These are phyloP conservation scores for Salix koriyanagi DNA, from an alignment of 345 rosid species.

Conservation along the genomic window DNA sequence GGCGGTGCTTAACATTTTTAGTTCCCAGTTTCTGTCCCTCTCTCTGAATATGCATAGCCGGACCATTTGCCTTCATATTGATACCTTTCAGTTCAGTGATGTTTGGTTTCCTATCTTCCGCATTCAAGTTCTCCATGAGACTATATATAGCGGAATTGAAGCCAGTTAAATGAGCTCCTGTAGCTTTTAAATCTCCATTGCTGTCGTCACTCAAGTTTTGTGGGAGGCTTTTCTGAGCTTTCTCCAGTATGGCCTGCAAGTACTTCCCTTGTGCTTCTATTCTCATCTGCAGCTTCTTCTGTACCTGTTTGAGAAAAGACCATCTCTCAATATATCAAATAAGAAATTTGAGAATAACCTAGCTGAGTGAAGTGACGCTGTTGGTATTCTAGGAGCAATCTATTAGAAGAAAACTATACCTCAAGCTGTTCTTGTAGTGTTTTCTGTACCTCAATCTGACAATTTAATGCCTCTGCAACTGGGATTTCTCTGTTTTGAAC, in stretches of 20 bases:
- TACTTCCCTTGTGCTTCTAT: conserved; percentile 87
- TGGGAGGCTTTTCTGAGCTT: conserved; percentile 61
- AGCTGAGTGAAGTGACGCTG: neutral
- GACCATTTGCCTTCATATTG: conserved; percentile 7
- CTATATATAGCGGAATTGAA: conserved; percentile 47
- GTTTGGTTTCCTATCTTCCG: conserved; percentile 23
- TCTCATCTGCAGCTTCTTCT: conserved; percentile 68
- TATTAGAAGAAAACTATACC: conserved; percentile 28
- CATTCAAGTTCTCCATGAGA: conserved; percentile 31
- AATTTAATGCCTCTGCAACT: conserved; percentile 43
- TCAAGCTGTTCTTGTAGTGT: conserved; percentile 63
- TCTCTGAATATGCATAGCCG: conserved; percentile 23
- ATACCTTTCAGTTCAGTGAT: conserved; percentile 10
- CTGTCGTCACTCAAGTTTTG: conserved; percentile 11
- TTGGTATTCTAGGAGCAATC: neutral
- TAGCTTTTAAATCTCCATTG: conserved; percentile 23
- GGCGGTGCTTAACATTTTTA: conserved; percentile 28
- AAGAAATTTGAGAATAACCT: neutral
- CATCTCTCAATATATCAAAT: neutral
- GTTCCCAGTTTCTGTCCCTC: conserved; percentile 17
- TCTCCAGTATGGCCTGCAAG: conserved; percentile 65
- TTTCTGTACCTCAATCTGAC: conserved; percentile 54
- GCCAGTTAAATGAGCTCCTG: conserved; percentile 34
- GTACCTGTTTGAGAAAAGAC: conserved; percentile 44
- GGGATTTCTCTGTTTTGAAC: conserved; percentile 42